A percentile compares a stretch with the other conserved stretches of the same genome.
phyloP scores from a whole-genome alignment of 2,329 filamentous ascomycete species.

The Colletotrichum phormii region DNA sequence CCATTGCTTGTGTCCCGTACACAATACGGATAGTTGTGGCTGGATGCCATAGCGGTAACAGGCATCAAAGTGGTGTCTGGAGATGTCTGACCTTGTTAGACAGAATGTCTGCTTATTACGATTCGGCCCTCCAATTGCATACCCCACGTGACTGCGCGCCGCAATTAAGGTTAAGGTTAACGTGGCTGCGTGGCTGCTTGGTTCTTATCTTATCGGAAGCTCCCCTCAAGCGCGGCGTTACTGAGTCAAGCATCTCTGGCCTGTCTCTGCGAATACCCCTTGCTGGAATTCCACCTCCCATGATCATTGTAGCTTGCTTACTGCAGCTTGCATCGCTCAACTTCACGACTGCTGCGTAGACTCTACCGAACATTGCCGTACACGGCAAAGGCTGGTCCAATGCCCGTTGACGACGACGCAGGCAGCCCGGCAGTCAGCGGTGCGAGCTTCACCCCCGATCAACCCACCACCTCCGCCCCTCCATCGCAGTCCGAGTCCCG shows the following conservation, averaged over 20 bases:
- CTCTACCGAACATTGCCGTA: not conserved
- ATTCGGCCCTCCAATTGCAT: not conserved
- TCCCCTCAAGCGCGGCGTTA: not conserved
- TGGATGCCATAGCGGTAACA: too few relatives aligned
- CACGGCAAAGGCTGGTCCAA: slow-evolving; percentile 25
- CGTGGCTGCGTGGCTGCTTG: not conserved
- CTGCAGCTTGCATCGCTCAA: not conserved
- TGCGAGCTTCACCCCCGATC: not conserved
- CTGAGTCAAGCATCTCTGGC: slow-evolving; percentile 1
- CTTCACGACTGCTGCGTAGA: slow-evolving; percentile 16
- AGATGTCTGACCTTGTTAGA: not conserved
- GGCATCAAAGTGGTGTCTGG: too few relatives aligned
- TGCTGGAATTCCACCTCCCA: not conserved
- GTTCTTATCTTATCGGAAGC: slow-evolving; percentile 1
- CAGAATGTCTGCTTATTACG: not conserved
- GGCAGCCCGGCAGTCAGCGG: slow-evolving; percentile 9
- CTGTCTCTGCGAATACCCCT: not conserved
- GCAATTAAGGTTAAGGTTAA: not conserved
- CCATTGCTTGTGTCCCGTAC: not conserved
- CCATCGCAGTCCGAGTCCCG: slow-evolving; percentile 34
- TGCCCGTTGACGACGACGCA: slow-evolving; percentile 14
- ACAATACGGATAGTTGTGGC: not conserved
- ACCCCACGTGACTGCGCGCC: not conserved
- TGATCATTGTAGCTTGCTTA: not conserved
- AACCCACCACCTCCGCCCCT: not conserved